These are phyloP conservation scores for Incumbomyces delicatus DNA, from an alignment of 2,329 filamentous ascomycete species.

Conservation along the genomic window DNA sequence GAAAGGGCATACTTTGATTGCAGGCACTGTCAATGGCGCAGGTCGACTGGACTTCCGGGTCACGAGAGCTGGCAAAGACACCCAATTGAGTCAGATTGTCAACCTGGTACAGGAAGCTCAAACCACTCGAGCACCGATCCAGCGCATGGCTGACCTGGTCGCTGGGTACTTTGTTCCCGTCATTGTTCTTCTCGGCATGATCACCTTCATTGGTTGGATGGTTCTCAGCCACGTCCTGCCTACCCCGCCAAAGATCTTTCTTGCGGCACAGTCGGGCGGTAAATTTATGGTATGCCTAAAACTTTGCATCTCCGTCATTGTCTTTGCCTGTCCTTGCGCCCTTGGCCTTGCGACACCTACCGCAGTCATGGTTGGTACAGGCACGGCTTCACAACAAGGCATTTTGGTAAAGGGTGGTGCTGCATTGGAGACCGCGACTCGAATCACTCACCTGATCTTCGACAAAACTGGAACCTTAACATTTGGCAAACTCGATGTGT, in stretches of 20 bases:
- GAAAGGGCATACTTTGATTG: slow-evolving; percentile 69
- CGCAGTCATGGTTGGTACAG: slow-evolving; percentile 98
- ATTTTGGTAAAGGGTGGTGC: slow-evolving; percentile 97
- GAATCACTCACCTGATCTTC: slow-evolving; percentile 78
- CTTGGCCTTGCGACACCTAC: slow-evolving; percentile 93
- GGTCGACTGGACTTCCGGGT: slow-evolving; percentile 88
- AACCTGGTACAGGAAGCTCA: slow-evolving; percentile 97
- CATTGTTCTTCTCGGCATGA: slow-evolving; percentile 72
- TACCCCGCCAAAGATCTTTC: slow-evolving; percentile 81
- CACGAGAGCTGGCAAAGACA: slow-evolving; percentile 84
- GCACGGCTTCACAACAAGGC: slow-evolving; percentile 85
- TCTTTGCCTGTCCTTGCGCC: slow-evolving; percentile 94
- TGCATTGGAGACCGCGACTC: slow-evolving; percentile 80
- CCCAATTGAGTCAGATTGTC: slow-evolving; percentile 94
- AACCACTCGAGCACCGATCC: slow-evolving; percentile 86
- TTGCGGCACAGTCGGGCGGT: slow-evolving; percentile 69
- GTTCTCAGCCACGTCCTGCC: slow-evolving; percentile 75
- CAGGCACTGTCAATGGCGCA: slow-evolving; percentile 89
- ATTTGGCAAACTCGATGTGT: slow-evolving; percentile 88
- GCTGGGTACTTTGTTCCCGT: slow-evolving; percentile 90
- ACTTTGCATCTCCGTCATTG: slow-evolving; percentile 95
- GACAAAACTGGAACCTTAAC: slow-evolving; percentile 97
- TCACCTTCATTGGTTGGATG: slow-evolving; percentile 91
- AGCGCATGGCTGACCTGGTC: slow-evolving; percentile 79
- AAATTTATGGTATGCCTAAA: slow-evolving; percentile 95